Evolutionary conservation across 2,329 filamentous ascomycete genomes (phyloP).

Genomic region (Trichoderma citrinoviride): DNA sequence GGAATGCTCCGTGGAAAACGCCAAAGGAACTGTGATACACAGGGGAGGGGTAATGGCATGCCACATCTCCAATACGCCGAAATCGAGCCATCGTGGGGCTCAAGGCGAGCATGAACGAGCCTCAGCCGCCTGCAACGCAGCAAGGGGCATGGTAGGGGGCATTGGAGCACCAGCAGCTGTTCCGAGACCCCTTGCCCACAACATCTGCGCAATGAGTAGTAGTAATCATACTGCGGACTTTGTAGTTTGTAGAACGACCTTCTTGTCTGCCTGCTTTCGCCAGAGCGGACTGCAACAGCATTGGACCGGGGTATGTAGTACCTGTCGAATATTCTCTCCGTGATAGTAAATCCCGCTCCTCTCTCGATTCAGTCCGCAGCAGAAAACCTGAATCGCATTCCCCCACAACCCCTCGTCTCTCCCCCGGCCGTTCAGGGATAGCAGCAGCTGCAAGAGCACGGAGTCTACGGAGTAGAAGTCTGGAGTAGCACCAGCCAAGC

Average conservation of each 20-base stretch:
- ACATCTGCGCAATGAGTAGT: too few species aligned
- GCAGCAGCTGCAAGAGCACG: not conserved
- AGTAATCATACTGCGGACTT: too few species aligned
- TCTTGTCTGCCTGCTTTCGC: not conserved
- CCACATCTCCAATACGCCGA: constrained; percentile 12
- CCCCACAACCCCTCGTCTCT: not conserved
- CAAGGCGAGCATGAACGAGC: not conserved
- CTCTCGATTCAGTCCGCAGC: not conserved
- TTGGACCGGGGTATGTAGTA: not conserved
- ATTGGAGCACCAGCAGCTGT: not conserved
- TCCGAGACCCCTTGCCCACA: not conserved
- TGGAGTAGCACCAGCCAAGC: not conserved
- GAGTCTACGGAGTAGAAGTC: not conserved
- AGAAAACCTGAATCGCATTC: not conserved
- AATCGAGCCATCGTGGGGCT: constrained; percentile 15
- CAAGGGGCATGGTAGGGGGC: not conserved
- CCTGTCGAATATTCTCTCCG: not conserved
- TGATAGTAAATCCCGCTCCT: constrained; percentile 1
- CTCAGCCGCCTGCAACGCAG: not conserved
- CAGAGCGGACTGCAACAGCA: not conserved
- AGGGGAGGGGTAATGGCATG: not conserved
- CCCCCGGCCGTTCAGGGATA: not conserved
- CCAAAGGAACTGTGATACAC: not conserved
- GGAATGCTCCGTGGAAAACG: not conserved
- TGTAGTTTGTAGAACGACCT: not conserved